Evolutionary conservation across 148 eudicot species (phyloP).

Genomic region (Cornus controversa): DNA sequence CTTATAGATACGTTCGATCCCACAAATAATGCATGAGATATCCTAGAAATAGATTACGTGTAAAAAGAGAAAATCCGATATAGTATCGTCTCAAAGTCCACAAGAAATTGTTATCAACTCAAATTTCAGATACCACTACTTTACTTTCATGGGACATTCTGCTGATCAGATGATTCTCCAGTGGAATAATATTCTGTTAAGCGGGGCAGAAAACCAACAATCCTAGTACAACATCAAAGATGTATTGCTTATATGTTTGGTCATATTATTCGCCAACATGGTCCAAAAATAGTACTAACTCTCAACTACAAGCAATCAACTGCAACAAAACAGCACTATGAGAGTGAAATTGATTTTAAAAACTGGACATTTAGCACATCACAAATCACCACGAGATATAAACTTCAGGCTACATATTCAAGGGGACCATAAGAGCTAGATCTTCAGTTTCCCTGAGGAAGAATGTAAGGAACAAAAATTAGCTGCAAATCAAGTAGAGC

Average conservation of each 20-base stretch:
- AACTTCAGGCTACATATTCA: not conserved
- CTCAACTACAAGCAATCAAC: not conserved
- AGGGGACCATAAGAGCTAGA: no score
- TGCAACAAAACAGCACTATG: no score
- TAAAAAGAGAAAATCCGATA: not conserved
- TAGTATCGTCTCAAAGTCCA: not conserved
- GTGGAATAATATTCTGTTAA: not conserved
- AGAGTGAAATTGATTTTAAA: no score
- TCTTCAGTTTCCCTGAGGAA: not conserved
- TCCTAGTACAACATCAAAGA: not conserved
- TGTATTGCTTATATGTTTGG: no score
- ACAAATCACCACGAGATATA: not conserved
- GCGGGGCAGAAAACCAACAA: not conserved
- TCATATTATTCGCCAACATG: not conserved
- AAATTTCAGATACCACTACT: not conserved
- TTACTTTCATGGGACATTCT: no score
- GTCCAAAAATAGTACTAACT: not conserved
- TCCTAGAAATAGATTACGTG: not conserved
- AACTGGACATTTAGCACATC: not conserved
- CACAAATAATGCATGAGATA: no score
- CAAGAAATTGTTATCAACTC: not conserved
- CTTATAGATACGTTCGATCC: no score
- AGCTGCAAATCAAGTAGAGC: not conserved
- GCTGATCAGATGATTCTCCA: not conserved
- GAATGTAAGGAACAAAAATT: not conserved